Conservation (phyloP, 2,329 filamentous ascomycete genomes). For the Plenodomus biglobosus region DNA sequence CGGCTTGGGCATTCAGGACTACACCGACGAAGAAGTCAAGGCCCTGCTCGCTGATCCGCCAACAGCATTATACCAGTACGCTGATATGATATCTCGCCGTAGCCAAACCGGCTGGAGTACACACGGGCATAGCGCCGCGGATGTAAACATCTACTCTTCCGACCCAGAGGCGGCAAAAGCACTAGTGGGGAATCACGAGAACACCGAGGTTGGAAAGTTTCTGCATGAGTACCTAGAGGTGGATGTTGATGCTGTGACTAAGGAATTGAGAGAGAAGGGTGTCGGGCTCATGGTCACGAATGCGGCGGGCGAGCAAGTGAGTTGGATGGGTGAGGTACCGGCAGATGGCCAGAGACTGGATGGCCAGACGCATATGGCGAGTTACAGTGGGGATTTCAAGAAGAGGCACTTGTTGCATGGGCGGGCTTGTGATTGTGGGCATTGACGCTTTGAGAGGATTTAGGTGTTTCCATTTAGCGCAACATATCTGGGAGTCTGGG, state of each 20-base stretch:
- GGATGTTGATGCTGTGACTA: constrained; percentile 75
- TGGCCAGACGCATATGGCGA: constrained; percentile 50
- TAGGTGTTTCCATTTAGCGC: not conserved
- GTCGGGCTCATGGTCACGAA: constrained; percentile 32
- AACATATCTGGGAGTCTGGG: not conserved
- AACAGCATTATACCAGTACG: constrained; percentile 64
- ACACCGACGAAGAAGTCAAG: constrained; percentile 69
- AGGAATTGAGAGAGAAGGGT: constrained; percentile 66
- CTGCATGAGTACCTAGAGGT: constrained; percentile 76
- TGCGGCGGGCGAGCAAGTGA: constrained; percentile 31
- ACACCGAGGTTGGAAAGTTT: constrained; percentile 87
- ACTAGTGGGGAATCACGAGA: constrained; percentile 86
- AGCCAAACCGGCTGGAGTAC: constrained; percentile 93
- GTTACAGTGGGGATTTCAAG: constrained; percentile 40
- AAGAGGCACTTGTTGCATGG: constrained; percentile 37
- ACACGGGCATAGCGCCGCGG: constrained; percentile 84
- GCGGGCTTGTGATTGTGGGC: constrained; percentile 33
- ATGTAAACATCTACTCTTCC: constrained; percentile 95
- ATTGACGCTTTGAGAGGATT: constrained; percentile 11
- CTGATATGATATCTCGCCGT: constrained; percentile 82
- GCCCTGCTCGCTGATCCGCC: constrained; percentile 62
- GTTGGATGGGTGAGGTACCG: constrained; percentile 50
- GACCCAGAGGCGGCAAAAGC: constrained; percentile 63
- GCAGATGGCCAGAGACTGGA: constrained; percentile 48
- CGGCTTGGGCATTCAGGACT: constrained; percentile 76